Evolutionary conservation across 1,139 yeast genomes (phyloP).

Genomic region (Candida sp.): DNA sequence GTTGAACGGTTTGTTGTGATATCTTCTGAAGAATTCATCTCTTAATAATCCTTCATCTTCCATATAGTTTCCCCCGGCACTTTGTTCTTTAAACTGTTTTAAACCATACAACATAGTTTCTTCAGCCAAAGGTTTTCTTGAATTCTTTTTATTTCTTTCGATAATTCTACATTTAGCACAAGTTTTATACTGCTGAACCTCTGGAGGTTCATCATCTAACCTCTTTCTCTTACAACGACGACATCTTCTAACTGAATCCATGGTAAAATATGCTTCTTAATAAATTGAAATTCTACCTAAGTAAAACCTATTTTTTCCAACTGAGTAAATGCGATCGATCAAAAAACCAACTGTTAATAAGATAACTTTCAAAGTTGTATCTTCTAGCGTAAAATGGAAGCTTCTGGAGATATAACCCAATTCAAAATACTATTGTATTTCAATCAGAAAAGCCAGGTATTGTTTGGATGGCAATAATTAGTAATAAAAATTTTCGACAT

Average conservation of each 20-base stretch:
- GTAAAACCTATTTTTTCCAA: not conserved
- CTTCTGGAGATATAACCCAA: no score
- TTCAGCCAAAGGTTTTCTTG: conserved; percentile 45
- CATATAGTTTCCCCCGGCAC: conserved; percentile 34
- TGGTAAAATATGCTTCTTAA: not conserved
- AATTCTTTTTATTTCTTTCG: conserved; percentile 47
- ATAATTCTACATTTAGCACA: conserved; percentile 60
- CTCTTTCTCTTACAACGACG: conserved; percentile 61
- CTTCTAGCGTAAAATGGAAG: no score
- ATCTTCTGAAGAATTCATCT: conserved; percentile 21
- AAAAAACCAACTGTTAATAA: no score
- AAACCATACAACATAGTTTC: conserved; percentile 48
- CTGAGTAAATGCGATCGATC: not conserved
- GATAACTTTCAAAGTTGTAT: no score
- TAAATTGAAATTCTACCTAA: no score
- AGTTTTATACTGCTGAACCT: conserved; percentile 54
- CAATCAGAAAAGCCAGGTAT: no score
- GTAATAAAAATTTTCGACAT: not conserved
- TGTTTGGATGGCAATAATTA: no score
- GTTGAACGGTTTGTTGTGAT: conserved; percentile 15
- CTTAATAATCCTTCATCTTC: conserved; percentile 36
- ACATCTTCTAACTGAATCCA: conserved; percentile 36
- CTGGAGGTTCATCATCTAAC: conserved; percentile 57
- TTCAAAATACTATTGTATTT: no score
- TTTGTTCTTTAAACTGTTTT: conserved; percentile 46